Evolutionary conservation across 345 rosid species (phyloP), one percentile per base, ranked within the genome.

Genomic region (Mangifera indica): DNA sequence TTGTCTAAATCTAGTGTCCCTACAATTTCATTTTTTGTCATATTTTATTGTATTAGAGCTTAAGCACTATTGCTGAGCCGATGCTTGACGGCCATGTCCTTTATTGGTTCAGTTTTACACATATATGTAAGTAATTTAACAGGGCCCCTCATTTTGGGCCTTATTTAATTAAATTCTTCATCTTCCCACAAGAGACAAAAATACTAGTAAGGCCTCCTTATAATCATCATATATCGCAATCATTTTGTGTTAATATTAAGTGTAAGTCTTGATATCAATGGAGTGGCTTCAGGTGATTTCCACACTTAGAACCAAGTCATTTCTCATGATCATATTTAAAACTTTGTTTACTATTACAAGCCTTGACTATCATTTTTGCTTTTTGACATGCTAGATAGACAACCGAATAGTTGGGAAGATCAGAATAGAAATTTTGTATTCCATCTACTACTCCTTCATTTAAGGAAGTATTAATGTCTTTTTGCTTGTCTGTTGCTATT

Each of bases 401-500:
- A 32, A 32, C 15, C 17, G 1, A 20, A 10, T 62, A 20, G 17
- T 62, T 21, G 49, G 14, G 46, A 66, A 42, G 25, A 18, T 5
- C 44, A 59, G 34, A 3, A 59, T 11, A 42, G 24, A 61, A 8
- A 60, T 42, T 29, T 18, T 18, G n/a, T 49, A 32, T 65, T 69
- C 32, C 26, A n/a, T 66, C 29, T 70, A 18, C 56, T 74, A n/a
- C 26, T 26, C 2, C 44, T 63, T 21, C 6, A 7, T 73, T 49
- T 12, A 1, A 21, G 0, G 4, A 34, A 24, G 13, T 37, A 20
- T 55, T 62, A 58, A 55, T 45, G 22, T 71, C 25, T 55, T 22
- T 59, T 11, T 70, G 7, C 56, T 61, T 74, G n/a, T 58, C 24
- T 62, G 51, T 67, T 44, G 48, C 57, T 66, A 11, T 37, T 15